A percentile compares a stretch with the other conserved stretches of the same genome.
phyloP scores from a whole-genome alignment of 208 protist species.

The Leptomonas pyrrhocoris region DNA sequence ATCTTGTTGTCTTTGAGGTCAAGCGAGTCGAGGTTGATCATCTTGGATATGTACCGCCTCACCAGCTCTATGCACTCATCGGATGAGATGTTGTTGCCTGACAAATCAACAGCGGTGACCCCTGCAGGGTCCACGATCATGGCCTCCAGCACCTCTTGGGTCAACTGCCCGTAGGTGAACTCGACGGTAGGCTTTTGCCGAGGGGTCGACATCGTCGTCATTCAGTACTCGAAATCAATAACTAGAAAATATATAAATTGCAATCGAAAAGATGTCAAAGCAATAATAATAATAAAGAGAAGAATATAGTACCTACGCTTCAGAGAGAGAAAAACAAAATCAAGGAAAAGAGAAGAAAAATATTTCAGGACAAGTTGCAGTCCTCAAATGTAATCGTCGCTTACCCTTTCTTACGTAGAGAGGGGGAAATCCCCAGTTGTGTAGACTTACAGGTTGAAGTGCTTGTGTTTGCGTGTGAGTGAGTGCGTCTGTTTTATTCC shows the following conservation, averaged over 20 bases:
- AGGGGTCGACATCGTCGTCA: constrained; percentile 7
- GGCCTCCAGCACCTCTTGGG: constrained; percentile 44
- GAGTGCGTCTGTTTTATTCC: no score
- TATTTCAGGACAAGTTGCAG: background rate
- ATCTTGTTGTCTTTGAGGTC: constrained; percentile 89
- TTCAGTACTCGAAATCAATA: background rate
- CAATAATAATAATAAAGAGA: background rate
- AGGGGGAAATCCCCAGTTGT: no score
- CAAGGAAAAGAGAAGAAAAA: background rate
- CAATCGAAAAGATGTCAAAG: background rate
- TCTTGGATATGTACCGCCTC: constrained; percentile 56
- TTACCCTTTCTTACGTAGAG: no score
- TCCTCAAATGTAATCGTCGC: background rate
- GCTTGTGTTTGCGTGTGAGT: no score
- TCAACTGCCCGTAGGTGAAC: constrained; percentile 75
- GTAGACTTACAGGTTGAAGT: no score
- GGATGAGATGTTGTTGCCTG: constrained; percentile 73
- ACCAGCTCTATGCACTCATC: constrained; percentile 56
- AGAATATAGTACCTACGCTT: no score
- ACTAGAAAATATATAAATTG: background rate
- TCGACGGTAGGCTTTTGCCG: constrained; percentile 36
- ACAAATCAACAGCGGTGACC: constrained; percentile 71
- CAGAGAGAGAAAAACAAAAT: background rate
- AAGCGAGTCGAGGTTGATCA: constrained; percentile 64
- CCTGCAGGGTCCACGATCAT: constrained; percentile 41